Evolutionary conservation across 371 early-diverging fungal species (phyloP), one percentile per base, ranked within the genome.

Genomic region (Mortierella sp.): DNA sequence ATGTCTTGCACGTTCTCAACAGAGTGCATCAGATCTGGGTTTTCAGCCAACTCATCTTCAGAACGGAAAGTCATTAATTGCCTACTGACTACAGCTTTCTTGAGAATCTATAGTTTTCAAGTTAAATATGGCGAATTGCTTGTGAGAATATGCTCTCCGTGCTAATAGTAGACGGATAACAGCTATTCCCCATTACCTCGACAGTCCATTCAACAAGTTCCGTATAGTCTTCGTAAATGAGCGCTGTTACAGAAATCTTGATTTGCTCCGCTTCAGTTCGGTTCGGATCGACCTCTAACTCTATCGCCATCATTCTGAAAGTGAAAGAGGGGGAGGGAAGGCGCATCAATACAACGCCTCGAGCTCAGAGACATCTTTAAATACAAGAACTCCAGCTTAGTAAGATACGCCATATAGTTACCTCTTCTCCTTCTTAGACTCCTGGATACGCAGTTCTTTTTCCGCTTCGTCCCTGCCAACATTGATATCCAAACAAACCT

Each of bases 21-120:
- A 30, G 83, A 83, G 22, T 67, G 57, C 83, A 83, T 83, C 65
- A 83, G 40, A 54, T 77, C 77, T 14, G 83, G 83, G 18, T 83
- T 73, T 61, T 73, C 77, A 22, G 40, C 65, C 54, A 83, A 61
- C 35, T 83, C 83, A 9, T 32, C 51, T 65, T 83, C 83, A 1
- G 83, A 60, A 26, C 68, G 70, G 58, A 83, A 58, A 20, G 70
- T 52, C 83, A 83, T 83, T 45, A 72, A 16, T 2, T 72, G 52
- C 30, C 81, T 47, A 37, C 72, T 64, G 9, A 39, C 67, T 2
- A 80, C 55, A 8, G 73, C 73, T 14, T 60, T 67, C 18, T 75
- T 80, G 37, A 80, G 75, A 22, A 72, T 58, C 81, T 79, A 70
- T 10, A n/a, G 20, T 30, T 40, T 24, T 3, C 24, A 55, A 55